Evolutionary conservation across 2,329 filamentous ascomycete species (phyloP).

Genomic region (Elsinoe perseae): DNA sequence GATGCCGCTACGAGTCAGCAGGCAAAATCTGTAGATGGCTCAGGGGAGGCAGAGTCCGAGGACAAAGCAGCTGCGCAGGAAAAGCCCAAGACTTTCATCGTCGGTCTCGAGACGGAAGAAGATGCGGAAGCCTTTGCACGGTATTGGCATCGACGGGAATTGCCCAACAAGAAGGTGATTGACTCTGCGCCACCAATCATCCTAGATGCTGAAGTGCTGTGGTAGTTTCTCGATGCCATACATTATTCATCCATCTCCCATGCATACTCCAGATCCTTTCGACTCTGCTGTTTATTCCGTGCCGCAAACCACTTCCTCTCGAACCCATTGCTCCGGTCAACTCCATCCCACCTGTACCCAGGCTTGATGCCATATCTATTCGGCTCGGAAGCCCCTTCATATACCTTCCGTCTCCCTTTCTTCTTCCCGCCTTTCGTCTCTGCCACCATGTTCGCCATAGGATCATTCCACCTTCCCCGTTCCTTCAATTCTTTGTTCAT

Average conservation of each 20-base stretch:
- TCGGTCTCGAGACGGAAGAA: conserved; percentile 48
- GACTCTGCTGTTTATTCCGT: conserved; percentile 66
- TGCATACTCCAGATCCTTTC: conserved; percentile 74
- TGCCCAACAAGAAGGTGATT: conserved; percentile 32
- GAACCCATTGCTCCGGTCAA: conserved; percentile 88
- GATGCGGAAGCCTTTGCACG: conserved; percentile 48
- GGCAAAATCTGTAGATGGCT: neutral
- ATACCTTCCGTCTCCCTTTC: conserved; percentile 49
- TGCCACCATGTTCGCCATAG: conserved; percentile 70
- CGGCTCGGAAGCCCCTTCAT: conserved; percentile 71
- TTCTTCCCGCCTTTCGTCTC: conserved; percentile 53
- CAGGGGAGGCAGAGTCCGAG: conserved; percentile 31
- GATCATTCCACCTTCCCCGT: conserved; percentile 82
- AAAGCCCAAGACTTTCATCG: conserved; percentile 31
- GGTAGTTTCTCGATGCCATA: conserved; percentile 31
- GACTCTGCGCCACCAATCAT: conserved; percentile 30
- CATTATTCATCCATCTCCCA: conserved; percentile 89
- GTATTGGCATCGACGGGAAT: conserved; percentile 45
- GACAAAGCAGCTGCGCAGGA: conserved; percentile 30
- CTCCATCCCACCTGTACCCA: conserved; percentile 93
- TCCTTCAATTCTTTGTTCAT: conserved; percentile 78
- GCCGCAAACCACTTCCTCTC: conserved; percentile 89
- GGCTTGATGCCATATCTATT: conserved; percentile 92
- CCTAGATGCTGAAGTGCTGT: conserved; percentile 42
- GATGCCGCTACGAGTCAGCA: neutral